Base-by-base conservation (phyloP, 1,139 yeast species). In the Cylindricascospora bacillispora region DNA sequence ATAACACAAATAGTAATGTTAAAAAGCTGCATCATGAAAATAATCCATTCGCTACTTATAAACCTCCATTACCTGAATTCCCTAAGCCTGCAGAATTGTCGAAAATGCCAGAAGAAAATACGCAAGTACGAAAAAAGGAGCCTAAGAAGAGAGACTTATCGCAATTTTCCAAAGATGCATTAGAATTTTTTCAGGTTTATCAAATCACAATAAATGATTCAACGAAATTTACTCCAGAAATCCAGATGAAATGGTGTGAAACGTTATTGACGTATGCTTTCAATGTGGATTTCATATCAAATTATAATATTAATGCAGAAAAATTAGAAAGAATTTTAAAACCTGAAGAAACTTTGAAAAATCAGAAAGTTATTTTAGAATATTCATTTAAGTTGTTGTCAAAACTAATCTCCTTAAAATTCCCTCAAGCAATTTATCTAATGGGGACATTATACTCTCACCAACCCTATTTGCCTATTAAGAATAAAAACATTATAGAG, bases 381-480 rank as follows among this genome's bases (percentile, higher is more conserved):
- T 73, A 73, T 29, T 72, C 80, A 1, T 56, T 69, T 30, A 72
- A 73, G 44, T 66, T 73, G 10, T 54, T 73, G 36, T 73, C 70
- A 36, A 70, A 69, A 39, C 54, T 72, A 7, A 60, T 65, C 2
- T 45, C 57, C 28, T 46, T 60, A 34, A 48, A 64, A 33, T 46
- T 57, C 40, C 52, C 65, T 43, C 56, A 74, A 32, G 79, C 83
- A 2, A 53, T 69, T 41, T 71, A 68, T 39, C 63, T 65, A 34
- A 49, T 74, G 37, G 86, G 77, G 2, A 66, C 76, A 22, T 57
- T 73, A 27, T 76, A 71, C 45, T 73, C 81, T 67, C 61, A 39
- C 47, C 60, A 40, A 31, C 47, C 52, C 3, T 48, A 49, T 26
- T 29, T 48, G 27, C 37, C 37, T 21, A 40, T 46, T n/a, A 39